Conservation (phyloP, 768 basidiomycete genomes). For the Pulveroboletus sp. region DNA sequence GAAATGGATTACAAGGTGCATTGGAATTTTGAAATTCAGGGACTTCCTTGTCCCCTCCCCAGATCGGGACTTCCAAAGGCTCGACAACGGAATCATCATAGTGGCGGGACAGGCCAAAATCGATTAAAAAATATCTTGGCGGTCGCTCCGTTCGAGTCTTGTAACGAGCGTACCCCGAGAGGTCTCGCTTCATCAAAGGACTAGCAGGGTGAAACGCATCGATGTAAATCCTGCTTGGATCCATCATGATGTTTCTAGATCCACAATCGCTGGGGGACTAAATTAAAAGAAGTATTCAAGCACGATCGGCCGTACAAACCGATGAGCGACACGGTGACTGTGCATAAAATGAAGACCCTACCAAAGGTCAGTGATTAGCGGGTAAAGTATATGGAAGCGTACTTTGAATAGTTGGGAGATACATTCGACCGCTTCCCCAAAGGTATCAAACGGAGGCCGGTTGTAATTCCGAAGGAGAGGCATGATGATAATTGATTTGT, state of each 20-base stretch:
- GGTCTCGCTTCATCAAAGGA: conserved; percentile 15
- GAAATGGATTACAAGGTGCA: conserved; percentile 36
- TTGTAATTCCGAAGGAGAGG: conserved; percentile 1
- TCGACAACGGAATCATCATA: conserved; percentile 27
- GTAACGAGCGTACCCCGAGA: conserved; percentile 17
- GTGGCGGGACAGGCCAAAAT: conserved; percentile 35
- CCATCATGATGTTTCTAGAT: conserved; percentile 33
- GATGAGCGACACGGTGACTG: conserved; percentile 16
- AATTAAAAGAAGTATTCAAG: background rate
- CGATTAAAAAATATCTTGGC: conserved; percentile 16
- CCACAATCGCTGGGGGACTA: conserved; percentile 25
- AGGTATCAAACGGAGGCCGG: conserved; percentile 22
- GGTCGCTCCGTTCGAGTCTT: conserved; percentile 30
- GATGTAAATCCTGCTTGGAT: conserved; percentile 22
- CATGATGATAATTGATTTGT: conserved; percentile 1
- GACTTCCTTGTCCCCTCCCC: conserved; percentile 40
- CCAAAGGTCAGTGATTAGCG: background rate
- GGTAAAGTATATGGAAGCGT: too few species aligned
- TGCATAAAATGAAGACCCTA: conserved; percentile 21
- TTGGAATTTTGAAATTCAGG: conserved; percentile 35
- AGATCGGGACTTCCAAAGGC: conserved; percentile 29
- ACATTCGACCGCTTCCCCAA: conserved; percentile 34
- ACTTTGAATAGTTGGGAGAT: conserved; percentile 34
- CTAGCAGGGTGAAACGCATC: conserved; percentile 26
- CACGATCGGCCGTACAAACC: background rate